Base-by-base conservation (phyloP, 768 basidiomycete species). In the Tremella yokohamensis region DNA sequence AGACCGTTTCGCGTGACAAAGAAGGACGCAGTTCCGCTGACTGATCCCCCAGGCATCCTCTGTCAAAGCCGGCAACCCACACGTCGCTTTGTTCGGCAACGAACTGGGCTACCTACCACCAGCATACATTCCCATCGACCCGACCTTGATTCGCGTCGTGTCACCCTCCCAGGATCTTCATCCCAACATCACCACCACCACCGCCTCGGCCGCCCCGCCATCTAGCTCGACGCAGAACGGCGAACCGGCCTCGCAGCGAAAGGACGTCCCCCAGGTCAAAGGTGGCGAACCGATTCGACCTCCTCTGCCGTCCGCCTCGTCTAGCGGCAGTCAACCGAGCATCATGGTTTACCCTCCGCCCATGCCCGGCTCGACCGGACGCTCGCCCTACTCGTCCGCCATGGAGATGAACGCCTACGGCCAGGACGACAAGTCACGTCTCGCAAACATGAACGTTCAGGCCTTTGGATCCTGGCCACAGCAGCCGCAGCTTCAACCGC, bases 261-360 rank as follows among this genome's bases (percentile, higher is more conserved):
- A 34, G 29, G 29, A 34, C 29, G 29, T 11, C 29, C 29, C 6
- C 29, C 29, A 34, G 29, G 29, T 34, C 29, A 34, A 34, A 34
- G 29, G 29, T 34, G 29, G 29, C 29, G 29, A 34, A 4, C 11
- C 29, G 29, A 11, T 34, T 34, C 29, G 29, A 34, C 29, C 29
- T 34, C 42, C 42, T 22, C n/a, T n/a, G 42, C 42, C n/a, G n/a
- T 45, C 42, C 42, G 22, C 42, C 42, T 18, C 42, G 42, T n/a
- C 42, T 11, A 34, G 29, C 42, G 42, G n/a, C 42, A n/a, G n/a
- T 16, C 51, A 52, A 8, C 51, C 51, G 19, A 38, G 25, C 34
- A 52, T 52, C 22, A 52, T 52, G 51, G 51, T 52, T 19, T 52
- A 52, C 34, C 51, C 51, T 20, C 51, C 51, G 11, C 51, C 51